Percentiles rank a stretch among this genome's conserved stretches.
Conservation (phyloP, 805 yeast genomes). For the Naumovozyma baii region DNA sequence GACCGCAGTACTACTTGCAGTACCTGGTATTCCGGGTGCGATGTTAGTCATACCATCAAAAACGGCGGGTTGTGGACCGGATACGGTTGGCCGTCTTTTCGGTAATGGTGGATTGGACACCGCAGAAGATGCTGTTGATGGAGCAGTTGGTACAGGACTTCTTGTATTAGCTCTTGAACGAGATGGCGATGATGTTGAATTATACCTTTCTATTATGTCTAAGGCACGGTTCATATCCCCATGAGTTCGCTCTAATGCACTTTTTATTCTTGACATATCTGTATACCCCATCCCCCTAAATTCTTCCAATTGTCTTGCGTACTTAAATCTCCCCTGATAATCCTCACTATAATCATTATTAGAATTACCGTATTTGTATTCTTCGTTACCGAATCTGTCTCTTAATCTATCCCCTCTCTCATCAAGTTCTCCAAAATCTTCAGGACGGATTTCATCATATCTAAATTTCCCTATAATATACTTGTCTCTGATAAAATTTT, state of each 20-base stretch:
- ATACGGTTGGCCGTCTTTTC: constrained; percentile 29
- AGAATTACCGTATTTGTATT: constrained; percentile 3
- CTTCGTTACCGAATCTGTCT: background rate
- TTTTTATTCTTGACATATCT: constrained; percentile 47
- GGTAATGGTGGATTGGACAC: constrained; percentile 31
- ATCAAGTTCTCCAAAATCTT: constrained; percentile 18
- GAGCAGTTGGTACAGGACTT: background rate
- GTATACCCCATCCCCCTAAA: constrained; percentile 48
- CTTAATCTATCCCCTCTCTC: constrained; percentile 2
- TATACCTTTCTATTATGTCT: constrained; percentile 41
- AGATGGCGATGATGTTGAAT: constrained; percentile 11
- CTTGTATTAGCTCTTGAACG: background rate
- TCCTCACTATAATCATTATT: background rate
- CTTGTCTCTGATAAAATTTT: constrained; percentile 53
- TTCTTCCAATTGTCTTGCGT: constrained; percentile 39
- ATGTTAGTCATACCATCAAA: constrained; percentile 26
- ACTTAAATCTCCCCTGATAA: constrained; percentile 25
- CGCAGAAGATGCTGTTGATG: background rate
- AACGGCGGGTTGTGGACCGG: constrained; percentile 28
- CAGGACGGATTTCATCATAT: constrained; percentile 21
- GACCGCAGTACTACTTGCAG: constrained; percentile 27
- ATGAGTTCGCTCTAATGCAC: constrained; percentile 46
- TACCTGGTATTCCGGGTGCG: constrained; percentile 6
- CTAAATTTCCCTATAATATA: constrained; percentile 54
- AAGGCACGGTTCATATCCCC: constrained; percentile 54